These are phyloP conservation scores for Aspergillus avenaceus DNA, from an alignment of 495 filamentous ascomycete genomes.

Conservation along the genomic window DNA sequence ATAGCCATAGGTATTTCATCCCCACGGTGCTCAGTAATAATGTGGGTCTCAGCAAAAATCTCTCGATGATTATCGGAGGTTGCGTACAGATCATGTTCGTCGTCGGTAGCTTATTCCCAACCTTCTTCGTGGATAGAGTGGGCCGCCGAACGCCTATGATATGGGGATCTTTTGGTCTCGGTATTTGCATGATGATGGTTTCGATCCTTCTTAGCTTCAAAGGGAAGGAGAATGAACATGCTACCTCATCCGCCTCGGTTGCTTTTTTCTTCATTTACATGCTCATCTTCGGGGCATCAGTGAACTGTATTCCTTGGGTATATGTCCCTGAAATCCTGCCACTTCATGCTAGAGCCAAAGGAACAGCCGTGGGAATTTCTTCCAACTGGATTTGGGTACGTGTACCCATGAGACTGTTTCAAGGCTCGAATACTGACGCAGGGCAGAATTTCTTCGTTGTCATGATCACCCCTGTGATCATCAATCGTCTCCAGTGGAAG, in stretches of 20 bases:
- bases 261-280: slow-evolving; percentile 49
- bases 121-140: slow-evolving; percentile 41
- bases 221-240: slow-evolving; percentile 25
- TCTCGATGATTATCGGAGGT: slow-evolving; percentile 46
- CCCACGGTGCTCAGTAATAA: slow-evolving; percentile 41
- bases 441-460: slow-evolving; percentile 53
- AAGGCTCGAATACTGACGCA: neutral
- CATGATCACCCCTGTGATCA: slow-evolving; percentile 55
- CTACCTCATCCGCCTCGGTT: slow-evolving; percentile 30
- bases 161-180: slow-evolving; percentile 46
- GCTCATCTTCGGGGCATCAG: slow-evolving; percentile 44
- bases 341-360: slow-evolving; percentile 36
- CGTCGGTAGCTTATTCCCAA: slow-evolving; percentile 41
- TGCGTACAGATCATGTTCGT: slow-evolving; percentile 43
- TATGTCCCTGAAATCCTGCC: slow-evolving; percentile 46
- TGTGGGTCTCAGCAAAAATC: slow-evolving; percentile 45
- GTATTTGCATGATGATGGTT: slow-evolving; percentile 50
- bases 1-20: slow-evolving; percentile 9
- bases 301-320: slow-evolving; percentile 47
- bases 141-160: slow-evolving; percentile 59
- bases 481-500: slow-evolving; percentile 51
- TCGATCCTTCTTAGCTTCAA: slow-evolving; percentile 41
- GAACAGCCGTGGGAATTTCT: slow-evolving; percentile 38
- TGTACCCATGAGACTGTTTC: neutral
- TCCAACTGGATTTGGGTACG: slow-evolving; percentile 41